Evolutionary conservation across 1,284 basidiomycete genomes (phyloP).

Genomic region (Ganoderma multipileum): DNA sequence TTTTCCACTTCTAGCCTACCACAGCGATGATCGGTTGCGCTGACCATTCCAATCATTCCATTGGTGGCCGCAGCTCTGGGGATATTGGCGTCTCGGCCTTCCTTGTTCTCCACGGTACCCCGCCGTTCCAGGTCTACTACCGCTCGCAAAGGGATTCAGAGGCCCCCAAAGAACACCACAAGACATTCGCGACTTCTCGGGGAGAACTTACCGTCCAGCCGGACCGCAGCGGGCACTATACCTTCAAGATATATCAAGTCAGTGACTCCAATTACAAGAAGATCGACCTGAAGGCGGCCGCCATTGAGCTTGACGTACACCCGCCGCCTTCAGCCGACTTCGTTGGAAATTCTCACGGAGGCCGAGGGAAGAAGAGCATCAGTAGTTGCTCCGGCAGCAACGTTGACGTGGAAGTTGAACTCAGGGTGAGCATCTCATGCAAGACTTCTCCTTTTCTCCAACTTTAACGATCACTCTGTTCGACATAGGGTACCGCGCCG

Average conservation of each 20-base stretch:
- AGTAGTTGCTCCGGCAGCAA: constrained; percentile 79
- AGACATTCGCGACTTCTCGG: constrained; percentile 74
- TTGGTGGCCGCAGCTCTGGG: constrained; percentile 69
- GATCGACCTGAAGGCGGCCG: constrained; percentile 72
- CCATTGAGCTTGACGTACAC: constrained; percentile 88
- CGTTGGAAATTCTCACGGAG: constrained; percentile 47
- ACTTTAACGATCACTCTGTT: neutral
- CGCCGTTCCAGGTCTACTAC: constrained; percentile 90
- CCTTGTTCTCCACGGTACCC: constrained; percentile 87
- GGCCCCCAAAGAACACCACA: constrained; percentile 59
- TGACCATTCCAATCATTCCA: constrained; percentile 10
- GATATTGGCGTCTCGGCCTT: constrained; percentile 92
- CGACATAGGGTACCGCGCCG: constrained; percentile 78
- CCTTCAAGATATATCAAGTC: constrained; percentile 82
- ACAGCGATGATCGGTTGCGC: neutral
- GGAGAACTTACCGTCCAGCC: constrained; percentile 90
- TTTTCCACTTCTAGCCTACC: neutral
- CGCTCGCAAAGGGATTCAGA: constrained; percentile 77
- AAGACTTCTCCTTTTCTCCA: neutral
- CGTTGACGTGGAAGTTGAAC: constrained; percentile 79
- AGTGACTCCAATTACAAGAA: constrained; percentile 88
- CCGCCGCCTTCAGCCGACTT: constrained; percentile 86
- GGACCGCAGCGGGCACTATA: constrained; percentile 88
- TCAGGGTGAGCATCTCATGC: constrained; percentile 59
- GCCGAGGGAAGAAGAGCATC: constrained; percentile 58